phyloP scores from a whole-genome alignment of 2,329 filamentous ascomycete genomes.

The Neonectria coccinea region DNA sequence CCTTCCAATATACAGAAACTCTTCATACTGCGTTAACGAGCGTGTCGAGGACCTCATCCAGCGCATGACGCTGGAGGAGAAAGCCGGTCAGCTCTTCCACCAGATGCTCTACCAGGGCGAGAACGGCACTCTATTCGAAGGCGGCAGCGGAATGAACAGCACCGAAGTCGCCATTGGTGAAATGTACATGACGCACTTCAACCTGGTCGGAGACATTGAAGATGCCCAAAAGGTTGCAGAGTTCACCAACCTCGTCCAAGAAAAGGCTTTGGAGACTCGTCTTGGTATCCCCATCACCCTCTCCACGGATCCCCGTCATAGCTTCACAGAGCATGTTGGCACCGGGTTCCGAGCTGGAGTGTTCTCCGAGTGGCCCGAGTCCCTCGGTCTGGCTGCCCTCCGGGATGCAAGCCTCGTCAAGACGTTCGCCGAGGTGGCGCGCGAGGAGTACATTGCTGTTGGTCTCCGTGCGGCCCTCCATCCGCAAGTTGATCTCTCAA shows the following conservation, averaged over 20 bases:
- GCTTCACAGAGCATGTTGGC: slow-evolving; percentile 57
- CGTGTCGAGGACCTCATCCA: slow-evolving; percentile 59
- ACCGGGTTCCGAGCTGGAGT: slow-evolving; percentile 56
- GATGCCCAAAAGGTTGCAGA: slow-evolving; percentile 51
- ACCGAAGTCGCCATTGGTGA: slow-evolving; percentile 34
- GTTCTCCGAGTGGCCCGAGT: slow-evolving; percentile 65
- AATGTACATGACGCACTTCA: slow-evolving; percentile 57
- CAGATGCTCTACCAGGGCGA: slow-evolving; percentile 47
- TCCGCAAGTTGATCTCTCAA: slow-evolving; percentile 63
- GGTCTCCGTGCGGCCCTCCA: slow-evolving; percentile 61
- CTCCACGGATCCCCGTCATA: slow-evolving; percentile 61
- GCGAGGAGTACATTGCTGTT: slow-evolving; percentile 58
- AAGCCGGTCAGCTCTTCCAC: slow-evolving; percentile 62
- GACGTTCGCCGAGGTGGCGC: slow-evolving; percentile 61
- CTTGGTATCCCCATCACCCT: slow-evolving; percentile 63
- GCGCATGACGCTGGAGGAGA: slow-evolving; percentile 62
- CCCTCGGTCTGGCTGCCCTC: slow-evolving; percentile 62
- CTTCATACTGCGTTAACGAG: slow-evolving; percentile 56
- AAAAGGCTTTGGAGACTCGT: slow-evolving; percentile 56
- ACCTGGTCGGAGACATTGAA: slow-evolving; percentile 56
- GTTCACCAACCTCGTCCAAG: slow-evolving; percentile 58
- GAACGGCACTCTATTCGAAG: slow-evolving; percentile 40
- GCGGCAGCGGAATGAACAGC: slow-evolving; percentile 7
- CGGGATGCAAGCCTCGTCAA: slow-evolving; percentile 57
- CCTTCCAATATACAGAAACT: slow-evolving; percentile 43